A percentile compares a stretch with the other conserved stretches of the same genome.
These are phyloP conservation scores for Calophaca sinica DNA, from an alignment of 306 rosid species.

Conservation along the genomic window DNA sequence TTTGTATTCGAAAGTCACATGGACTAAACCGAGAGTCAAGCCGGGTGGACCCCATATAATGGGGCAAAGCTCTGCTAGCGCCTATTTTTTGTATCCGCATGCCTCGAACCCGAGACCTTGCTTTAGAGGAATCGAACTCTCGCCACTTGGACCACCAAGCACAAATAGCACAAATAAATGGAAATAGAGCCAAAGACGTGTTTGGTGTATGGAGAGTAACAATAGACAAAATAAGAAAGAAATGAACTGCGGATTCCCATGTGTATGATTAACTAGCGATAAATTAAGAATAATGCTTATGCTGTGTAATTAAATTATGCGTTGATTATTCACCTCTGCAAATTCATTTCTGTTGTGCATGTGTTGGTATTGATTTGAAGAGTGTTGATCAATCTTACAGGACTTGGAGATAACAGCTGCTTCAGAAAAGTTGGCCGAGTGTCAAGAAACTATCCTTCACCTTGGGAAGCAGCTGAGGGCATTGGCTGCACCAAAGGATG, in stretches of 20 bases:
- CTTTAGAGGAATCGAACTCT: too few species aligned
- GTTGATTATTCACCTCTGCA: conserved; percentile 30
- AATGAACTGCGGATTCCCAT: background rate
- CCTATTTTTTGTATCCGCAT: too few species aligned
- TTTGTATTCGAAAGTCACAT: too few species aligned
- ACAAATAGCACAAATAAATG: too few species aligned
- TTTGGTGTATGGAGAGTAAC: background rate
- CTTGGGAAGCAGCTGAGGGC: conserved; percentile 93
- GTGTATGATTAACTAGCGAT: conserved; percentile 21
- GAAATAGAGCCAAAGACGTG: too few species aligned
- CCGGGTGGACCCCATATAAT: too few species aligned
- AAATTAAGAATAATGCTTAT: background rate
- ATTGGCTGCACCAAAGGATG: conserved; percentile 77
- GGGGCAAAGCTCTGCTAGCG: too few species aligned
- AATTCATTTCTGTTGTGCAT: conserved; percentile 17
- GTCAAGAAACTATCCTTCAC: conserved; percentile 90
- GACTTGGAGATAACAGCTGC: conserved; percentile 93
- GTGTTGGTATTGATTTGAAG: conserved; percentile 28
- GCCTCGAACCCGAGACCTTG: too few species aligned
- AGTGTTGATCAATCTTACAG: conserved; percentile 54
- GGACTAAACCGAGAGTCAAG: too few species aligned
- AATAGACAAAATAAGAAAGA: conserved; percentile 1
- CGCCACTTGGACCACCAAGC: too few species aligned
- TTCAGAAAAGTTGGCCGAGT: conserved; percentile 90
- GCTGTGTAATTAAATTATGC: conserved; percentile 4